These are phyloP conservation scores for Aleurites moluccanus DNA, from an alignment of 441 rosid genomes.

Conservation along the genomic window DNA sequence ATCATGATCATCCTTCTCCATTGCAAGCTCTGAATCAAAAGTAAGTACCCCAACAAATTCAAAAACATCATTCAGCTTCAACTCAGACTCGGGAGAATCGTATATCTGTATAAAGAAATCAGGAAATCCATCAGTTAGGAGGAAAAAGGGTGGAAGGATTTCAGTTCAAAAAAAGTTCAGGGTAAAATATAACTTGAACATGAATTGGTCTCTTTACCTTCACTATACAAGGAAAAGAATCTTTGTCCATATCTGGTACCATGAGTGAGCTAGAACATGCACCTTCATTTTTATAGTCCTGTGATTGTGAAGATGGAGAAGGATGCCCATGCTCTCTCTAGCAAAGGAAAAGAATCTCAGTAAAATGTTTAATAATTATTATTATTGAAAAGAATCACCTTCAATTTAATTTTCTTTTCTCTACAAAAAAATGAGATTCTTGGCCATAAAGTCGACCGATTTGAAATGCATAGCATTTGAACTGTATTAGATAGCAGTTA, in stretches of 20 bases:
- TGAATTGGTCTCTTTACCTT: constrained; percentile 43
- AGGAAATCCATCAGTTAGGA: constrained; percentile 10
- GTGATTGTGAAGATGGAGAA: constrained; percentile 43
- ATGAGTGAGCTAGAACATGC: constrained; percentile 26
- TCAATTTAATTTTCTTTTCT: neutral
- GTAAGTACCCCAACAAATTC: constrained; percentile 86
- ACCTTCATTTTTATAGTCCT: constrained; percentile 28
- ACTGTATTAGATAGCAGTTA: neutral
- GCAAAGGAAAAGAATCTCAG: constrained; percentile 20
- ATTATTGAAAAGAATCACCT: neutral
- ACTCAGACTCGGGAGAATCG: constrained; percentile 78
- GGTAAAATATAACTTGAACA: neutral
- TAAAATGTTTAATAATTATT: neutral
- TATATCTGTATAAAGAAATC: constrained; percentile 55
- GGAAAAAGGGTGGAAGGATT: neutral
- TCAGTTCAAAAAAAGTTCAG: neutral
- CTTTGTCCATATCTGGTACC: constrained; percentile 29
- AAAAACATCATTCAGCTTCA: constrained; percentile 82
- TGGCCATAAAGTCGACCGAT: neutral
- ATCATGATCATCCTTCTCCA: constrained; percentile 40
- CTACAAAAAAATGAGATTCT: neutral
- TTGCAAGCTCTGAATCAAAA: constrained; percentile 44
- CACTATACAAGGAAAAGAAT: constrained; percentile 66
- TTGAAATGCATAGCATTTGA: neutral
- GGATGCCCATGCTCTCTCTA: constrained; percentile 68